Percentiles rank a stretch among this genome's conserved stretches.
Conservation (phyloP, 192 early-diverging fungal species). For the Coemansia aciculifera region DNA sequence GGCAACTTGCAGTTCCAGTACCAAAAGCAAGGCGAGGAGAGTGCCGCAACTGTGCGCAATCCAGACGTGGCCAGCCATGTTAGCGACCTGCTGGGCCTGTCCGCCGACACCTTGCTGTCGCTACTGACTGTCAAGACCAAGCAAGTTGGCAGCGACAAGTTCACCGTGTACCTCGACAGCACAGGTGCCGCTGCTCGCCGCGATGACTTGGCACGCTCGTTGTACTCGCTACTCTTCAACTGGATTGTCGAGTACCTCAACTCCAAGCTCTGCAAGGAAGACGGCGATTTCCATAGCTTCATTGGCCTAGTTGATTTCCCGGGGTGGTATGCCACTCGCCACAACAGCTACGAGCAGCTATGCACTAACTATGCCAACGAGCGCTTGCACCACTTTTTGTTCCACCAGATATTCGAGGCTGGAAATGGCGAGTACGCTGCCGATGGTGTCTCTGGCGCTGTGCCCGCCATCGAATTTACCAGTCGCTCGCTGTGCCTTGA, state of each 20-base stretch:
- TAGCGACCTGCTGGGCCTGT: constrained; percentile 80
- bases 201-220: constrained; percentile 69
- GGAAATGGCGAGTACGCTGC: constrained; percentile 60
- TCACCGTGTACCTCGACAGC: constrained; percentile 77
- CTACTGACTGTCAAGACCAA: constrained; percentile 81
- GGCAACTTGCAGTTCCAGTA: constrained; percentile 86
- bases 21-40: constrained; percentile 69
- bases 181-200: constrained; percentile 69
- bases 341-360: constrained; percentile 59
- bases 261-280: constrained; percentile 72
- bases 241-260: constrained; percentile 86
- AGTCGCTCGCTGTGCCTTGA: constrained; percentile 69
- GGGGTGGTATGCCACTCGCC: constrained; percentile 63
- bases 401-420: constrained; percentile 71
- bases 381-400: constrained; percentile 75
- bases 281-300: constrained; percentile 62
- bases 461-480: constrained; percentile 58
- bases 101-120: constrained; percentile 67
- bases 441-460: constrained; percentile 58
- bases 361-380: constrained; percentile 90
- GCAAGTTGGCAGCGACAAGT: constrained; percentile 78
- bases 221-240: constrained; percentile 83
- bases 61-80: constrained; percentile 71
- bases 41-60: constrained; percentile 78
- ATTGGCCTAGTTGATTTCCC: constrained; percentile 86